A percentile compares a stretch with the other conserved stretches of the same genome.
Evolutionary conservation across 768 basidiomycete genomes (phyloP).

Genomic region (Suillus subaureus): DNA sequence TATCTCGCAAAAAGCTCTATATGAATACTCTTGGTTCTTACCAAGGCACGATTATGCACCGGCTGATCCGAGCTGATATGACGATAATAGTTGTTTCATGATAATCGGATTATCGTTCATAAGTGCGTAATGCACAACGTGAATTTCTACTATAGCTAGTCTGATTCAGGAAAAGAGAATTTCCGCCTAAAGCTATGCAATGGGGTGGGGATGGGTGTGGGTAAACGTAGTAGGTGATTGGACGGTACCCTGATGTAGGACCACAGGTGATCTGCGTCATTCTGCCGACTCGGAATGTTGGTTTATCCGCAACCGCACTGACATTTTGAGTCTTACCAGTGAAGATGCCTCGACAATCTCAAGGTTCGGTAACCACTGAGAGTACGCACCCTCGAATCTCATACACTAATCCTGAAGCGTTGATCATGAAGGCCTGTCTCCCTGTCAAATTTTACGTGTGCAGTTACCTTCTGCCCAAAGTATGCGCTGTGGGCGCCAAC

Average conservation of each 20-base stretch:
- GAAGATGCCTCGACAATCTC: background rate
- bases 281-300: constrained; percentile 5
- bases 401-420: constrained; percentile 9
- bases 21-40: background rate
- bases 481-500: background rate
- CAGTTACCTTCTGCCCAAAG: constrained; percentile 8
- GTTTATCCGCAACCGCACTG: constrained; percentile 1
- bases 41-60: background rate
- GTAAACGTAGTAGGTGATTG: background rate
- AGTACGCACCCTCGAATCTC: constrained; percentile 32
- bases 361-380: background rate
- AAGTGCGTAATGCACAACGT: background rate
- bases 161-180: constrained; percentile 1
- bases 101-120: constrained; percentile 1
- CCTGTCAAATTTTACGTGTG: constrained; percentile 36
- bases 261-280: background rate
- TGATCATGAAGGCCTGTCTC: constrained; percentile 19
- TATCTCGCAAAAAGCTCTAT: background rate
- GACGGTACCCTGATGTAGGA: background rate
- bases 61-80: background rate
- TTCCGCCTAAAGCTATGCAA: background rate
- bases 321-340: background rate
- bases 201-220: background rate
- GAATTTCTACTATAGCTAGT: background rate
- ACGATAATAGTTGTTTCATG: background rate